Base-by-base conservation (phyloP, 2,329 filamentous ascomycete species). In the Thielaviopsis populi region DNA sequence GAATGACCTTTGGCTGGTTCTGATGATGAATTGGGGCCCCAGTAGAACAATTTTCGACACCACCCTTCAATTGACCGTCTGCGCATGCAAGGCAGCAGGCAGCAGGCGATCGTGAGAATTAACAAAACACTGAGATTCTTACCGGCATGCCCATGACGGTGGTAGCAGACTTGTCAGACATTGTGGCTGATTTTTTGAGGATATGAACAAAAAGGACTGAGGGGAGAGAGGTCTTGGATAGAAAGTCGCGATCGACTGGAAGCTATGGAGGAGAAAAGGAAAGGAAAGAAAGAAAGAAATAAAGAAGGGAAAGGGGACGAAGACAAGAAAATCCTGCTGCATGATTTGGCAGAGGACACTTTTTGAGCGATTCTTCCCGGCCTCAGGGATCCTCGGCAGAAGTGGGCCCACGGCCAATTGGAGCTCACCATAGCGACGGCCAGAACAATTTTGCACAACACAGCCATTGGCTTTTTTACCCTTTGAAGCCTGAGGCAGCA, bases 141-240 rank as follows among this genome's bases (percentile, higher is more conserved):
- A 66, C 65, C 63, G 65, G 65, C 60, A 66, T 65, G 65, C 65
- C 65, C 65, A 66, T 43, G 50, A 66, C 37, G 64, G 64, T 63
- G 62, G n/a, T 41, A 65, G 61, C 43, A 61, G 62, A 48, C 61
- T 66, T 65, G 48, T 66, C 63, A 65, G 65, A 66, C 65, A 66
- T 66, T 59, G 40, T 66, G 65, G 61, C 63, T 59, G 56, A 42
- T 63, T 65, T 53, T 46, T 59, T 33, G n/a, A 37, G 33, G 61
- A 56, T 64, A 40, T 41, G 33, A 63, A 63, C 59, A 66, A 59
- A 66, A 66, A 63, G 48, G 54, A 61, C 30, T 62, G 65, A 66
- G 65, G 59, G 65, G 65, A 66, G 65, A 66, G 50, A 64, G 62
- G 62, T 66, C 65, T 37, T 63, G 50, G 64, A 63, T 66, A 66